Evolutionary conservation across 208 protist species (phyloP).

Genomic region (Crithidia fasciculata): DNA sequence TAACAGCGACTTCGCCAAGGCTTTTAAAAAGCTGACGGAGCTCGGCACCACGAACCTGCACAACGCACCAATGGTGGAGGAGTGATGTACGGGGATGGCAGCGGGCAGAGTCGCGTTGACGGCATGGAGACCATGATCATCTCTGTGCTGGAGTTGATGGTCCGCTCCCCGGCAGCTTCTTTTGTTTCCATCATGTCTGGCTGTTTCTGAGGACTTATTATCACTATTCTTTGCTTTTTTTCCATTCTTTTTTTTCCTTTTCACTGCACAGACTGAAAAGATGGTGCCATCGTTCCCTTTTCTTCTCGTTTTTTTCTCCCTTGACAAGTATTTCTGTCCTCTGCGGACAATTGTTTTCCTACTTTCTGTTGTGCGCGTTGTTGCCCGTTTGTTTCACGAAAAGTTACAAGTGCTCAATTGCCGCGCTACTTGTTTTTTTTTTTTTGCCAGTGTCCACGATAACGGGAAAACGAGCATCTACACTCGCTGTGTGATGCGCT

Average conservation of each 20-base stretch:
- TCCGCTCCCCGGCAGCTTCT: not conserved
- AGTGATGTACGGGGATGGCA: not conserved
- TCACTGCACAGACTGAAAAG: not conserved
- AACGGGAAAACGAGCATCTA: too few relatives aligned
- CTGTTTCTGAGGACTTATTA: not conserved
- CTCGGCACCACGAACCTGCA: constrained; percentile 47
- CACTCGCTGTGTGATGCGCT: too few relatives aligned
- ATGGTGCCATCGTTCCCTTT: not conserved
- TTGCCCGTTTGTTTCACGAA: too few relatives aligned
- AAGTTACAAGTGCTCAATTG: not conserved
- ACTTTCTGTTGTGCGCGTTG: too few relatives aligned
- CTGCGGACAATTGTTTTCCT: too few relatives aligned
- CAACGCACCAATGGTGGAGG: constrained; percentile 8
- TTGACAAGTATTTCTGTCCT: not conserved
- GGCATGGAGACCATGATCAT: too few relatives aligned
- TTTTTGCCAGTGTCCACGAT: not conserved
- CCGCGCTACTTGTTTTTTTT: constrained; percentile 19
- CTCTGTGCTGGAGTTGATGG: too few relatives aligned
- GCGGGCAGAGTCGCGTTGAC: too few relatives aligned
- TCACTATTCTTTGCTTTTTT: not conserved
- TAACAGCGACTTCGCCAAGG: constrained; percentile 85
- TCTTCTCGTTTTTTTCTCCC: not conserved
- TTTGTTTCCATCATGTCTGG: not conserved
- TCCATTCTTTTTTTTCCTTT: constrained; percentile 3
- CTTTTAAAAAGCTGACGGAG: constrained; percentile 84